These are phyloP conservation scores for Lipomyces starkeyi DNA, from an alignment of 805 yeast species.

Conservation along the genomic window DNA sequence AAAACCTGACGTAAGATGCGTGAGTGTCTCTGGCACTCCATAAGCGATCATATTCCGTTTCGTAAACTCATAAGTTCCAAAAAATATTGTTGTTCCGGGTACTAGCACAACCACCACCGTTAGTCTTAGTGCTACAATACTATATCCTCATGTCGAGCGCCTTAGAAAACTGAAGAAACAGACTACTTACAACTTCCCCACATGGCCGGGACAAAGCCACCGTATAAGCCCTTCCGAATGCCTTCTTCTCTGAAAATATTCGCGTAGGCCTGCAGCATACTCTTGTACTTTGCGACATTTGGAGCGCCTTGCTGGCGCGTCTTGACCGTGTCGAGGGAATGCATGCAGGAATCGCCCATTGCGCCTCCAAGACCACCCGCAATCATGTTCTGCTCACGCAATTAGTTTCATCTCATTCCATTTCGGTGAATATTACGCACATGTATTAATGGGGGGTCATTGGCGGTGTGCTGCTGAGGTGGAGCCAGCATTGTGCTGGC, in stretches of 20 bases:
- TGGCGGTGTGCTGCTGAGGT: neutral
- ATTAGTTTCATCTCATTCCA: constrained; percentile 26
- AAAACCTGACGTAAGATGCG: constrained; percentile 85
- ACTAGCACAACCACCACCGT: constrained; percentile 47
- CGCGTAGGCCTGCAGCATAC: constrained; percentile 74
- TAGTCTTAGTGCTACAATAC: neutral
- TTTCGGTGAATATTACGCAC: constrained; percentile 1
- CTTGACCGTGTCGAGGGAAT: constrained; percentile 93
- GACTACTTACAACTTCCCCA: constrained; percentile 62
- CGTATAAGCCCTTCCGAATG: constrained; percentile 77
- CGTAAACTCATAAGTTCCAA: constrained; percentile 83
- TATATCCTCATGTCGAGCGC: neutral
- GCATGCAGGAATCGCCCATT: constrained; percentile 91
- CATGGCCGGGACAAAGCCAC: constrained; percentile 92
- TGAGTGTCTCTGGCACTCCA: constrained; percentile 72
- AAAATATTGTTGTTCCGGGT: constrained; percentile 94
- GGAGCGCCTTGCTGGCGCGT: constrained; percentile 98
- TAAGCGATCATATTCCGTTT: constrained; percentile 73
- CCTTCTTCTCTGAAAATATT: constrained; percentile 89
- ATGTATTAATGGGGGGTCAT: constrained; percentile 20
- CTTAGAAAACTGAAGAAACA: neutral
- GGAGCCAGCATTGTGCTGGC: constrained; percentile 2
- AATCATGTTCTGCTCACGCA: constrained; percentile 57
- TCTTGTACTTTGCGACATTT: constrained; percentile 65
- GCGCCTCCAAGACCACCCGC: constrained; percentile 97